phyloP scores from a whole-genome alignment of 169 alveolate species.

The Cryptosporidium tyzzeri region DNA sequence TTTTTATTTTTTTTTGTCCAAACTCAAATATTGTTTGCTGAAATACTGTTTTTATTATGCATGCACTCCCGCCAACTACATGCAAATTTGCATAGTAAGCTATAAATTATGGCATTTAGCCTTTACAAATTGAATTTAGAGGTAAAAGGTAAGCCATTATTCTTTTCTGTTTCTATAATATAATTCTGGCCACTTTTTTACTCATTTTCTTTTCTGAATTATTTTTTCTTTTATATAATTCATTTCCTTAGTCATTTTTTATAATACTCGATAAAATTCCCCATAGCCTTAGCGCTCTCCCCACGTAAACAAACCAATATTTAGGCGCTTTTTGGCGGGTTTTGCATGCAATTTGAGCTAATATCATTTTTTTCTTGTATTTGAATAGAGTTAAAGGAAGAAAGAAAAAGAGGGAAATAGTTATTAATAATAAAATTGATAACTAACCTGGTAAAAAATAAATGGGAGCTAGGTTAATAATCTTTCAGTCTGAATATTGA shows the following conservation, averaged over 20 bases:
- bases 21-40: background rate
- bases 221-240: background rate
- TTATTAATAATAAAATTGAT: background rate
- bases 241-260: background rate
- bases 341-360: background rate
- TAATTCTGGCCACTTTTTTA: background rate
- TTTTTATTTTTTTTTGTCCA: background rate
- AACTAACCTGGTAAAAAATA: background rate
- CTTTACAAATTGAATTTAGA: no score
- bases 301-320: background rate
- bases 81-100: background rate
- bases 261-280: background rate
- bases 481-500: background rate
- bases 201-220: background rate
- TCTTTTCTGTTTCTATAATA: no score
- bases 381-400: background rate
- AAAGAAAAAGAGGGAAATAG: background rate
- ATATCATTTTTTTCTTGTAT: background rate
- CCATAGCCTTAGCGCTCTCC: background rate
- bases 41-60: no score
- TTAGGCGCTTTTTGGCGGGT: slow-evolving; percentile 6
- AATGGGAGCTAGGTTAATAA: background rate
- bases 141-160: no score
- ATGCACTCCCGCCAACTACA: background rate
- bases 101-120: no score